Conservation (phyloP, 768 basidiomycete genomes). For the Phaffia tasmanica region DNA sequence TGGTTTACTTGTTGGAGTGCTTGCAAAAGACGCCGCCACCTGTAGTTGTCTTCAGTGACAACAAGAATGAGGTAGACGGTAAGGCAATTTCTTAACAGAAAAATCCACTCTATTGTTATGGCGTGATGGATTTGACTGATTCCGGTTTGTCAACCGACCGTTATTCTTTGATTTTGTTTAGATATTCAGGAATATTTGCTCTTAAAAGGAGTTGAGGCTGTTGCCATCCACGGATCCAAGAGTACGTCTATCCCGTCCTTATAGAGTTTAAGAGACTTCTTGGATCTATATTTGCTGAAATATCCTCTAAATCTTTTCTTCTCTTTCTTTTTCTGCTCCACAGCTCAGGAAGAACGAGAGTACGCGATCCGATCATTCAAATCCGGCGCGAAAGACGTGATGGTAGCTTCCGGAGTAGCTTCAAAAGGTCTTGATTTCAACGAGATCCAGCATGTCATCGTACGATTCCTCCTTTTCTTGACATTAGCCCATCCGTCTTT, state of each 20-base stretch:
- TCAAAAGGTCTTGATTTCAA: conserved; percentile 98
- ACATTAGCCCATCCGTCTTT: conserved; percentile 69
- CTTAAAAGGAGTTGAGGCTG: conserved; percentile 93
- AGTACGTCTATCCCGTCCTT: conserved; percentile 45
- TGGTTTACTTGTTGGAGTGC: conserved; percentile 97
- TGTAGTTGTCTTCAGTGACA: conserved; percentile 94
- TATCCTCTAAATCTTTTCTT: background rate
- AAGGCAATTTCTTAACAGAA: conserved; percentile 28
- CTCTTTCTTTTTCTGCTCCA: background rate
- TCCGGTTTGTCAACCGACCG: background rate
- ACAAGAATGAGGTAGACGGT: conserved; percentile 99
- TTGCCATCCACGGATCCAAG: conserved; percentile 96
- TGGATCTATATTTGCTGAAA: background rate
- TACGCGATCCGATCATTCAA: conserved; percentile 99
- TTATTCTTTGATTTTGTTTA: conserved; percentile 34
- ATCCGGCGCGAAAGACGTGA: conserved; percentile 92
- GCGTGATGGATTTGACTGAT: background rate
- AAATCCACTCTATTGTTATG: background rate
- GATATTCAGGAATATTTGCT: conserved; percentile 97
- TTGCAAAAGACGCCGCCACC: conserved; percentile 97
- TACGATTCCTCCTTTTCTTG: background rate
- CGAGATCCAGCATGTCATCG: conserved; percentile 50
- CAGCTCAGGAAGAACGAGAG: conserved; percentile 96
- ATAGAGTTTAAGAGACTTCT: background rate
- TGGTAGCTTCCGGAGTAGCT: conserved; percentile 97